Evolutionary conservation across 2,329 filamentous ascomycete genomes (phyloP), one percentile per base, ranked within the genome.

Genomic region (Fusarium buxicola): DNA sequence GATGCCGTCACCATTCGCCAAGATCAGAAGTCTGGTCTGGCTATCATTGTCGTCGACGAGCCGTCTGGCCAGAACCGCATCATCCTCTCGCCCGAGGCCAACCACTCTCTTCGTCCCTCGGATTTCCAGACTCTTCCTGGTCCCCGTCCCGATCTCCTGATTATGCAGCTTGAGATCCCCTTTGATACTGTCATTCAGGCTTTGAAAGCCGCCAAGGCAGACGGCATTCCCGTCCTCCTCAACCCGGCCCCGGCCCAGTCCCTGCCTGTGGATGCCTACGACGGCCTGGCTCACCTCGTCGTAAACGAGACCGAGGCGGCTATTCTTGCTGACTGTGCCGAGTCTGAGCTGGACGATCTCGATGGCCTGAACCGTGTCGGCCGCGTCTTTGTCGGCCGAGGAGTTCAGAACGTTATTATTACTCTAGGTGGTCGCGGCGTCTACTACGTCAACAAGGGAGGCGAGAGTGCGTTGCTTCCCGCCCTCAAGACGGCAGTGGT

Each of bases 261-360:
- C 8, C 77, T 97, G 4, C 92, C 92, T 1, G 80, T 81, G 1
- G 82, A 86, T 25, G 87, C 86, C 8, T 95, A 91, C 73, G 69
- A 74, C 7, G 86, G 85, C 1, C 83, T 97, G 28, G 87, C 88
- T 36, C 92, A 96, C 70, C 81, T 97, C 38, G 86, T 97, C 46
- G 86, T 97, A 69, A 97, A 98, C 72, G 94, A 97, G 80, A 95
- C 90, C 1, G 94, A 97, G 79, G 92, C 93, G 3, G 85, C 88
- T 8, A 85, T 94, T 45, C 83, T 96, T 51, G 88, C 86, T 1
- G 86, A 85, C 2, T 80, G 80, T 51, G 68, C 75, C 8, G 82
- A 84, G 65, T 76, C 74, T 0, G 81, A 82, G 21, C 79, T 87
- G 48, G 82, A 85, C 25, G 72, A 73, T 12, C 73, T 78, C 47